phyloP scores from a whole-genome alignment of 371 early-diverging fungal genomes.

The Rhizomucor miehei region DNA sequence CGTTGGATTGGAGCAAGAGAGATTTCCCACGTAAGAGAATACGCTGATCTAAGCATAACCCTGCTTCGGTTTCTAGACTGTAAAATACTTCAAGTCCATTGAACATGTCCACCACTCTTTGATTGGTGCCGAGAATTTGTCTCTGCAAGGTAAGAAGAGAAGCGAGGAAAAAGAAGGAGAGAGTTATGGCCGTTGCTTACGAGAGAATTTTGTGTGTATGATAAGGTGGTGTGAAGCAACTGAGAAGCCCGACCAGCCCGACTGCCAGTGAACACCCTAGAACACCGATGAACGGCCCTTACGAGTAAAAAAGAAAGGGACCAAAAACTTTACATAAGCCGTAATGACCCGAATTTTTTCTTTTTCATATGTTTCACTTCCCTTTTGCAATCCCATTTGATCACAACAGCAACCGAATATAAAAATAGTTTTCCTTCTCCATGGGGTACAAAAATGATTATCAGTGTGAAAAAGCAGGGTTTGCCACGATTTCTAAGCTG shows the following conservation, averaged over 20 bases:
- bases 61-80: constrained; percentile 46
- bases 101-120: constrained; percentile 84
- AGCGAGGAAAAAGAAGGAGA: not conserved
- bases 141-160: constrained; percentile 59
- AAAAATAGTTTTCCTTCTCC: not conserved
- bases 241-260: constrained; percentile 7
- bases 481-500: not conserved
- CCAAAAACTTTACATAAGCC: not conserved
- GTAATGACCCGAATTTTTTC: not conserved
- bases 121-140: constrained; percentile 78
- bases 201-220: not conserved
- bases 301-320: constrained; percentile 9
- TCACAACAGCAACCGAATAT: not conserved
- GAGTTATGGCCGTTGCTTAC: not conserved
- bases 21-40: not conserved
- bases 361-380: not conserved
- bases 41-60: not conserved
- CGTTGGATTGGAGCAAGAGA: not conserved
- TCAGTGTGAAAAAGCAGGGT: not conserved
- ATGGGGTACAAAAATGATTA: not conserved
- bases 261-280: constrained; percentile 7
- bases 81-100: constrained; percentile 88
- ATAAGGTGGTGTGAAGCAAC: constrained; percentile 16
- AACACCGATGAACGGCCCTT: constrained; percentile 21
- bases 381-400: not conserved